Evolutionary conservation across 768 basidiomycete species (phyloP).

Genomic region (Hericium erinaceus): DNA sequence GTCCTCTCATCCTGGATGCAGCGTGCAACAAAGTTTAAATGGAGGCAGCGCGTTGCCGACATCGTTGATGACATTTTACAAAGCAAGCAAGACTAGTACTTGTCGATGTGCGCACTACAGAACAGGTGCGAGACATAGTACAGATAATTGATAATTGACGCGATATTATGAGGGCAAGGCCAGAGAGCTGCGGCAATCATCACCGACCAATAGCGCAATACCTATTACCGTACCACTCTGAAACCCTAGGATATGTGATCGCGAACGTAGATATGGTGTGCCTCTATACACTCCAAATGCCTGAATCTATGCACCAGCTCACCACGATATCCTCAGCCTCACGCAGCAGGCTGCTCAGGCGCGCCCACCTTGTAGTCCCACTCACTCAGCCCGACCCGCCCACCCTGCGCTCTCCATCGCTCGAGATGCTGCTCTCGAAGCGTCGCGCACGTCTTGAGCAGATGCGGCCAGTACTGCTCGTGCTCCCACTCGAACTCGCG

Average conservation of each 20-base stretch:
- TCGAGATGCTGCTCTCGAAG: conserved; percentile 40
- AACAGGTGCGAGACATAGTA: neutral
- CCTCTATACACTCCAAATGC: no score
- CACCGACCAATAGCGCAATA: neutral
- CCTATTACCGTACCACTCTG: neutral
- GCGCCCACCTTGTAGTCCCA: conserved; percentile 57
- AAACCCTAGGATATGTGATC: neutral
- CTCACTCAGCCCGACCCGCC: conserved; percentile 62
- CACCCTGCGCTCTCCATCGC: conserved; percentile 64
- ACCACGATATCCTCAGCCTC: neutral
- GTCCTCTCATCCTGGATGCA: no score
- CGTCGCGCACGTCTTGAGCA: conserved; percentile 46
- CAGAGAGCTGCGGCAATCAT: neutral
- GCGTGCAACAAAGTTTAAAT: no score
- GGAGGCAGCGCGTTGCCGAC: no score
- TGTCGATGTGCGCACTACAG: no score
- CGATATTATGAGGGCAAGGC: neutral
- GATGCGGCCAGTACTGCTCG: conserved; percentile 61
- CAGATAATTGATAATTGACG: neutral
- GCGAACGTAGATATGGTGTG: neutral
- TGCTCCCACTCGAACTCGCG: conserved; percentile 66
- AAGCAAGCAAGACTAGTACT: no score
- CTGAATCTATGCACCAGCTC: no score
- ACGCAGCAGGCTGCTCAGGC: neutral
- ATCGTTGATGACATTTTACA: no score